Base-by-base conservation (phyloP, 805 yeast genomes). In the Starmerella etchellsii region DNA sequence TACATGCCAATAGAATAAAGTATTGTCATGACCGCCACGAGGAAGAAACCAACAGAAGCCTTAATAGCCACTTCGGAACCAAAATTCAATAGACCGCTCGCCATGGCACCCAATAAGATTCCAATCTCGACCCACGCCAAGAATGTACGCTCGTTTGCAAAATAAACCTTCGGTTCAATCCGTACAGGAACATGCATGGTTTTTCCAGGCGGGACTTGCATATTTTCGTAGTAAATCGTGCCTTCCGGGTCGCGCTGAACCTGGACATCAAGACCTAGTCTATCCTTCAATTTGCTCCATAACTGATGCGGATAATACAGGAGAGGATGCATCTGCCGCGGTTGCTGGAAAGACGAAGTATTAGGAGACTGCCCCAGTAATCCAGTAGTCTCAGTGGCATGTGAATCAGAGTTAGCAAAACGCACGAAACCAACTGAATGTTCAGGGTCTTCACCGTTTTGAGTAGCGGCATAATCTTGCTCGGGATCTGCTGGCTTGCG, bases 111-210 rank as follows among this genome's bases (percentile, higher is more conserved):
- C 42, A 91, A 68, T 32, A 88, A 67, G 68, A 91, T 74, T 8
- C 91, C 82, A 52, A 91, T 83, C 31, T 94, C 87, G 41, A 88
- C 65, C 98, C 98, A 91, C 31, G 93, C 74, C 47, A 91, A 68
- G 56, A 78, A 88, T 0, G 98, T 91, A 64, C 98, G 76, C 62
- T 91, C 98, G 20, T 94, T 84, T 6, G 98, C 98, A 62, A 91
- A 91, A 60, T 91, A 91, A n/a, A 91, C 98, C 65, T 91, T 91
- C 43, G 98, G 98, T 63, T 91, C 98, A 28, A 91, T 87, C 55
- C 98, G 74, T 29, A 91, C 93, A 2, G 97, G 98, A 8, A 91
- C 91, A 55, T 85, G 75, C 44, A 91, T 82, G 34, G 72, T 70
- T 61, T 85, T 87, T 2, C 97, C 98, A 31, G 81, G 76, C 19